Conservation (phyloP, 78 protist genomes). For the Dictyostelium purpureum region DNA sequence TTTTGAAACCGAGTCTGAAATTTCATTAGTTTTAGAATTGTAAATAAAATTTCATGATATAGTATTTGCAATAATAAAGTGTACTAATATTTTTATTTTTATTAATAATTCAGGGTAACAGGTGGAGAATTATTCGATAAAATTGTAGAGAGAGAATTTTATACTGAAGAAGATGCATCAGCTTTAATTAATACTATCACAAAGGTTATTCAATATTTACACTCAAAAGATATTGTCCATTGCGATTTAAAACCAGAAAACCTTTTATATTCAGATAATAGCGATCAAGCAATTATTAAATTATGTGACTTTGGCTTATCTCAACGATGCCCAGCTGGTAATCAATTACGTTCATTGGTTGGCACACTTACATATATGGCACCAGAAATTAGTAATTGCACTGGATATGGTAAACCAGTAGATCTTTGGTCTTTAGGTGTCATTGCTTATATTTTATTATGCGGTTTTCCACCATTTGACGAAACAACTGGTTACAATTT, state of each 20-base stretch:
- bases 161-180: conserved; percentile 83
- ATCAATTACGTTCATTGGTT: conserved; percentile 11
- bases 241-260: conserved; percentile 87
- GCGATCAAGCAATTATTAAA: conserved; percentile 56
- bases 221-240: conserved; percentile 81
- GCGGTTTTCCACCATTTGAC: conserved; percentile 95
- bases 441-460: conserved; percentile 86
- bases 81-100: not conserved
- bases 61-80: not conserved
- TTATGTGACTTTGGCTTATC: conserved; percentile 79
- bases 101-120: conserved; percentile 42
- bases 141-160: conserved; percentile 75
- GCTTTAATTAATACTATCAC: conserved; percentile 51
- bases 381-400: conserved; percentile 86
- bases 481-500: conserved; percentile 89
- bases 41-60: not conserved
- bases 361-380: conserved; percentile 83
- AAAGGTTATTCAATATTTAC: conserved; percentile 66
- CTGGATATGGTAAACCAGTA: conserved; percentile 89
- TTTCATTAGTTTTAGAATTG: conserved; percentile 78
- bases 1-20: conserved; percentile 64
- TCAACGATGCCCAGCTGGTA: conserved; percentile 50
- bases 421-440: conserved; percentile 93
- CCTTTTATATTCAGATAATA: conserved; percentile 53
- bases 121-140: conserved; percentile 88